Percentiles rank a stretch among this genome's conserved stretches.
These are phyloP conservation scores for Rhodotorula sp. DNA, from an alignment of 1,284 basidiomycete genomes.

Conservation along the genomic window DNA sequence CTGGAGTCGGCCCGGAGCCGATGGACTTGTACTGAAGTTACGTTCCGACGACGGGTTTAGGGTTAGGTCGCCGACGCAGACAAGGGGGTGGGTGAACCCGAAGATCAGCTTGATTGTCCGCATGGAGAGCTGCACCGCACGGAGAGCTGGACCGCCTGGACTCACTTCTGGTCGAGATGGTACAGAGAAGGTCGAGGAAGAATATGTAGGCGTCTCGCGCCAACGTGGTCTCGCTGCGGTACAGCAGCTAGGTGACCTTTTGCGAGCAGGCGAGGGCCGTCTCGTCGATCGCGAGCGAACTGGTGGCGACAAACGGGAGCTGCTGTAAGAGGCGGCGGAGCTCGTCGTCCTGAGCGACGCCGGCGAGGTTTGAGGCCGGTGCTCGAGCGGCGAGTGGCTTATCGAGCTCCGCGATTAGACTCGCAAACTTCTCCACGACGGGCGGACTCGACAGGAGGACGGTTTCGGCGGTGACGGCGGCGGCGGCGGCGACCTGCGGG, in stretches of 20 bases:
- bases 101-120: too few species aligned
- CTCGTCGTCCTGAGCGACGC: conserved; percentile 77
- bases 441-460: conserved; percentile 37
- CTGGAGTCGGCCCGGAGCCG: too few species aligned
- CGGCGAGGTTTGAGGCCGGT: conserved; percentile 57
- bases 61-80: too few species aligned
- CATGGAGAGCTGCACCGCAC: too few species aligned
- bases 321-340: conserved; percentile 78
- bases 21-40: too few species aligned
- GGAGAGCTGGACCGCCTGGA: too few species aligned
- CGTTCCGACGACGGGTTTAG: too few species aligned
- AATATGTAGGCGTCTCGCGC: conserved; percentile 88
- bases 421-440: conserved; percentile 49
- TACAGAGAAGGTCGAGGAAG: conserved; percentile 84
- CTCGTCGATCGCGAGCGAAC: conserved; percentile 74
- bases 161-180: conserved; percentile 83
- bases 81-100: too few species aligned
- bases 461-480: conserved; percentile 13
- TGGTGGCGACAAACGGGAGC: conserved; percentile 72
- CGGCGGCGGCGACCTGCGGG: conserved; percentile 24
- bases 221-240: conserved; percentile 76
- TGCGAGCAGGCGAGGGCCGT: conserved; percentile 91
- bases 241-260: conserved; percentile 82
- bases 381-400: conserved; percentile 62
- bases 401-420: conserved; percentile 74